Conservation (phyloP, 202 grass and related monocot species). For the Carex arenaria region DNA sequence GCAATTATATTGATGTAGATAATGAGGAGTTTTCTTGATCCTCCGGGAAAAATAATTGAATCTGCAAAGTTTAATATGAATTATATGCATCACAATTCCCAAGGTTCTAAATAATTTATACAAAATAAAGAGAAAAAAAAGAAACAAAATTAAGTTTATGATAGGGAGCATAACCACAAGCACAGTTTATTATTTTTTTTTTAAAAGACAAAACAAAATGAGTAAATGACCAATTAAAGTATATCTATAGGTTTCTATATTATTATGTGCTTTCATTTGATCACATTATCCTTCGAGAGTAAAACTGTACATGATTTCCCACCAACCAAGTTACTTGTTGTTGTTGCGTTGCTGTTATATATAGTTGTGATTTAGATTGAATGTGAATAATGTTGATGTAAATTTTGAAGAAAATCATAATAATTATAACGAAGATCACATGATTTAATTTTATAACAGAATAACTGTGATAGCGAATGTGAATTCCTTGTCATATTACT, state of each 20-base stretch:
- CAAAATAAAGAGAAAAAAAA: not conserved
- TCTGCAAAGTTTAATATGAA: not conserved
- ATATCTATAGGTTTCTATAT: not conserved
- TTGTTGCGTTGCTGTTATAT: no score
- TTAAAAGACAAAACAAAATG: not conserved
- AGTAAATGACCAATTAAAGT: not conserved
- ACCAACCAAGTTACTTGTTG: not conserved
- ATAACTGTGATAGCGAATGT: no score
- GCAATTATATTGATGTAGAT: conserved; percentile 1
- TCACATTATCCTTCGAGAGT: not conserved
- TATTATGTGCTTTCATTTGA: not conserved
- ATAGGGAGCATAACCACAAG: not conserved
- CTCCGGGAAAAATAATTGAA: not conserved
- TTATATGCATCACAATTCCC: not conserved
- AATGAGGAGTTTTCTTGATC: not conserved
- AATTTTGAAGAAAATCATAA: no score
- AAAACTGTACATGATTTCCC: not conserved
- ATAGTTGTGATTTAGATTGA: no score
- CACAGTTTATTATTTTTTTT: not conserved
- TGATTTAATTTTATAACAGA: no score
- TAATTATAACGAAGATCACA: no score
- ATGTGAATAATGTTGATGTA: no score
- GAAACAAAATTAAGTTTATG: not conserved
- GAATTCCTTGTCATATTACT: no score
- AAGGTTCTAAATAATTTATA: not conserved